A percentile compares a stretch with the other conserved stretches of the same genome.
Evolutionary conservation across 805 yeast genomes (phyloP).

Genomic region (Priceomyces medius): DNA sequence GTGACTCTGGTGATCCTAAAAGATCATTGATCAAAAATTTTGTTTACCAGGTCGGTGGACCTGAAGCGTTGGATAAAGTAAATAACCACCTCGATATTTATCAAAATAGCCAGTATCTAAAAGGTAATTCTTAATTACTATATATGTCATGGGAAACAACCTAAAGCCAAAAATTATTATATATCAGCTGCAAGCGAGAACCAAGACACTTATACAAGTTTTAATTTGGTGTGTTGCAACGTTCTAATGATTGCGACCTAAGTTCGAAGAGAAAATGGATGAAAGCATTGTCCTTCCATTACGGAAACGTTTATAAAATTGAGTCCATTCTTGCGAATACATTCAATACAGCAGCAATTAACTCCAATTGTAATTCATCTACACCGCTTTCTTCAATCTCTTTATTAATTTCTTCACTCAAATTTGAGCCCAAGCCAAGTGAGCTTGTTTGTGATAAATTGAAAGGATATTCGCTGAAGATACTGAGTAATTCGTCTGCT

Average conservation of each 20-base stretch:
- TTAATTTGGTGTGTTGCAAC: not conserved
- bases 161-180: too few relatives aligned
- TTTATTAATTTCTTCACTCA: conserved; percentile 52
- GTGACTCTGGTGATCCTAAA: conserved; percentile 47
- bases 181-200: too few relatives aligned
- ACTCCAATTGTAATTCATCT: conserved; percentile 72
- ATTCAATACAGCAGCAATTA: conserved; percentile 86
- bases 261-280: not conserved
- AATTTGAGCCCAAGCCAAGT: conserved; percentile 69
- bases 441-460: conserved; percentile 52
- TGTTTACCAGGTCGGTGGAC: conserved; percentile 37
- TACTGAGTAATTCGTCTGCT: conserved; percentile 87
- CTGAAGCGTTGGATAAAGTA: conserved; percentile 14
- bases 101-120: conserved; percentile 13
- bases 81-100: conserved; percentile 16
- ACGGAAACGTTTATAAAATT: conserved; percentile 47
- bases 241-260: too few relatives aligned
- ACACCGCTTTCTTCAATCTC: conserved; percentile 53
- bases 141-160: conserved; percentile 2
- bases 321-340: conserved; percentile 94
- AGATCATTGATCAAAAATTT: conserved; percentile 48
- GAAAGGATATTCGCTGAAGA: conserved; percentile 86
- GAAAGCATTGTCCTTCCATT: not conserved
- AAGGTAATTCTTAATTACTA: conserved; percentile 4
- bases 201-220: not conserved